These are phyloP conservation scores for Talaromyces sp. DNA, from an alignment of 2,329 filamentous ascomycete species.

Conservation along the genomic window DNA sequence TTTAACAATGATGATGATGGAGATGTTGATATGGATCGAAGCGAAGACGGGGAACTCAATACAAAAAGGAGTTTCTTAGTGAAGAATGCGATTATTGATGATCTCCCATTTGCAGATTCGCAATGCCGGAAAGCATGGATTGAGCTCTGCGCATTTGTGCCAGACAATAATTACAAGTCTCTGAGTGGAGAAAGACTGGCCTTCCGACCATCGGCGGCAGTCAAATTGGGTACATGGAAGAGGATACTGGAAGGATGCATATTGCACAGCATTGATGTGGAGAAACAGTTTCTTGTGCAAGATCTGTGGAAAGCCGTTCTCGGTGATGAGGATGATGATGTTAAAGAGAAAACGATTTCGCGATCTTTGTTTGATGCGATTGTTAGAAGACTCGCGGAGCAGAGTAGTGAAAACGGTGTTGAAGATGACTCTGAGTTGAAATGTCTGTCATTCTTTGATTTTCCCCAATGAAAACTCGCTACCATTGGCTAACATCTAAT, in stretches of 20 bases:
- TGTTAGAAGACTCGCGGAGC: constrained; percentile 34
- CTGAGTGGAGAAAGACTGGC: constrained; percentile 24
- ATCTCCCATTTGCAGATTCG: constrained; percentile 52
- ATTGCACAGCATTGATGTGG: constrained; percentile 40
- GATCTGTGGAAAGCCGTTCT: constrained; percentile 42
- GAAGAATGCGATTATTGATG: constrained; percentile 43
- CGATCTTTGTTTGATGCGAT: constrained; percentile 39
- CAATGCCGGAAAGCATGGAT: constrained; percentile 53
- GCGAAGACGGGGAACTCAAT: constrained; percentile 24
- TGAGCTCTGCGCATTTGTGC: constrained; percentile 54
- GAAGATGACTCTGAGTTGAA: constrained; percentile 28
- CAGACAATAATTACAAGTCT: constrained; percentile 22
- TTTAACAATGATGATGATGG: constrained; percentile 20
- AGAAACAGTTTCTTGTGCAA: constrained; percentile 39
- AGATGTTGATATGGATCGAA: constrained; percentile 14
- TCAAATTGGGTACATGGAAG: constrained; percentile 51
- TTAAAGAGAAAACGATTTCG: constrained; percentile 27
- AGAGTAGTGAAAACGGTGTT: constrained; percentile 18
- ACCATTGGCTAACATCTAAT: background rate
- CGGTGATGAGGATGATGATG: constrained; percentile 35
- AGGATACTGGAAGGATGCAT: constrained; percentile 37
- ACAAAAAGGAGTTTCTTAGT: constrained; percentile 16
- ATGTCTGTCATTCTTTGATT: constrained; percentile 30
- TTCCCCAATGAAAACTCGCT: too few species aligned
- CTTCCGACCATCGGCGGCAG: constrained; percentile 49